Evolutionary conservation across 1,284 basidiomycete genomes (phyloP).

Genomic region (Vanrija humicola): DNA sequence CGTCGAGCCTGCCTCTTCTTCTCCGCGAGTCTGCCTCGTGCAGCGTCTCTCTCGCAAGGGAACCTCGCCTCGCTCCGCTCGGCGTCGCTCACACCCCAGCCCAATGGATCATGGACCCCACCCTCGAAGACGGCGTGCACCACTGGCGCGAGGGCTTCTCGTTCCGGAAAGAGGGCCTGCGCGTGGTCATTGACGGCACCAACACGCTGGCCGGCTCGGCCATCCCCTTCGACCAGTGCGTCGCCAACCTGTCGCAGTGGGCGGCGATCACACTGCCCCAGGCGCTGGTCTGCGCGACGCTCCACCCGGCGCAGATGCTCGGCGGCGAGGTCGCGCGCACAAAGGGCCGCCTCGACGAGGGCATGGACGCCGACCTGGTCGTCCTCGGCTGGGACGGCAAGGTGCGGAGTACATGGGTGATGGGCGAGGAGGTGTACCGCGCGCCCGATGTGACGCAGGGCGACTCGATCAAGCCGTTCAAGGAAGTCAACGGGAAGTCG

Average conservation of each 20-base stretch:
- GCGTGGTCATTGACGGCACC: slow-evolving; percentile 76
- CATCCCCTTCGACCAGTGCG: slow-evolving; percentile 73
- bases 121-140: slow-evolving; percentile 74
- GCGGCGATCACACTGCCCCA: slow-evolving; percentile 75
- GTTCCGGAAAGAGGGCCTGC: slow-evolving; percentile 74
- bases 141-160: slow-evolving; percentile 70
- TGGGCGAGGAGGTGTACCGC: slow-evolving; percentile 64
- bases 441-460: slow-evolving; percentile 4
- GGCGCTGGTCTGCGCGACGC: slow-evolving; percentile 78
- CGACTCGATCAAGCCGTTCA: neutral
- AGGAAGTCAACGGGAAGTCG: slow-evolving; percentile 2
- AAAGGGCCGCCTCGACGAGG: slow-evolving; percentile 74
- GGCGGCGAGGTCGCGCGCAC: slow-evolving; percentile 60
- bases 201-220: slow-evolving; percentile 76
- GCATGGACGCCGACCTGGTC: slow-evolving; percentile 77
- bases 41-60: too few relatives aligned
- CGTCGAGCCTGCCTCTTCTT: neutral
- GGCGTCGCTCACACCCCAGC: slow-evolving; percentile 50
- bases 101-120: slow-evolving; percentile 80
- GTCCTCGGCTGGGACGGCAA: slow-evolving; percentile 65
- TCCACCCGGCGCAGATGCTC: slow-evolving; percentile 75
- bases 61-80: neutral
- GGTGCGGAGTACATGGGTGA: slow-evolving; percentile 74
- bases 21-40: too few relatives aligned
- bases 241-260: slow-evolving; percentile 76